Evolutionary conservation across 345 rosid species (phyloP).

Genomic region (Pistacia integerrima): DNA sequence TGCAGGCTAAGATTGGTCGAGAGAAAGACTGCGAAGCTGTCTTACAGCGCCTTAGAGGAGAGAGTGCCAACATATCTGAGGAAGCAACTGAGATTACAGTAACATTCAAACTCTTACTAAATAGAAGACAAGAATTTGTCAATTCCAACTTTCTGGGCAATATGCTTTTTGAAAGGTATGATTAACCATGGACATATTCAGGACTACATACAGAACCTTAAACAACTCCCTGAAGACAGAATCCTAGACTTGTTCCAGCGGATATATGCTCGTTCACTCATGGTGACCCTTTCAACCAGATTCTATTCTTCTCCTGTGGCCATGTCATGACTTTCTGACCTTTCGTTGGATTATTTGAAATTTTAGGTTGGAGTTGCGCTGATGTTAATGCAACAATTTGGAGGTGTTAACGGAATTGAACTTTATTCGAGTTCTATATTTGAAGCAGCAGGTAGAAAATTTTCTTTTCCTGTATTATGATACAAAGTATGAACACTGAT

Average conservation of each 20-base stretch:
- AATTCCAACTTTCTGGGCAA: not conserved
- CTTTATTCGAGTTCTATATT: slow-evolving; percentile 50
- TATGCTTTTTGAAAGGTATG: not conserved
- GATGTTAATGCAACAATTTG: slow-evolving; percentile 52
- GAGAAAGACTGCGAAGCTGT: slow-evolving; percentile 46
- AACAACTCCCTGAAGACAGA: not conserved
- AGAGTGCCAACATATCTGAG: slow-evolving; percentile 34
- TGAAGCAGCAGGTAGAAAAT: slow-evolving; percentile 40
- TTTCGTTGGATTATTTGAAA: not conserved
- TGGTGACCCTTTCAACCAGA: not conserved
- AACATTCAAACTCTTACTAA: not conserved
- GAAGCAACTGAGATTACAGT: slow-evolving; percentile 59
- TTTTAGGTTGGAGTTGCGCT: slow-evolving; percentile 50
- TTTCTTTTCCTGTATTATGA: not conserved
- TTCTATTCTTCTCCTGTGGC: not conserved
- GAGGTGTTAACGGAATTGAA: slow-evolving; percentile 40
- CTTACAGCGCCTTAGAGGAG: slow-evolving; percentile 51
- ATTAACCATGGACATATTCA: not conserved
- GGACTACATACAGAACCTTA: not conserved
- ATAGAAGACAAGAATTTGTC: not conserved
- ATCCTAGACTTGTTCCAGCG: not conserved
- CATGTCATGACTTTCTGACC: not conserved
- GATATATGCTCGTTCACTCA: not conserved
- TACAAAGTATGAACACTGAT: not conserved
- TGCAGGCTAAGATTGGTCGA: slow-evolving; percentile 41